These are phyloP conservation scores for Nepenthes alata DNA, from an alignment of 179 eudicot genomes.

Conservation along the genomic window DNA sequence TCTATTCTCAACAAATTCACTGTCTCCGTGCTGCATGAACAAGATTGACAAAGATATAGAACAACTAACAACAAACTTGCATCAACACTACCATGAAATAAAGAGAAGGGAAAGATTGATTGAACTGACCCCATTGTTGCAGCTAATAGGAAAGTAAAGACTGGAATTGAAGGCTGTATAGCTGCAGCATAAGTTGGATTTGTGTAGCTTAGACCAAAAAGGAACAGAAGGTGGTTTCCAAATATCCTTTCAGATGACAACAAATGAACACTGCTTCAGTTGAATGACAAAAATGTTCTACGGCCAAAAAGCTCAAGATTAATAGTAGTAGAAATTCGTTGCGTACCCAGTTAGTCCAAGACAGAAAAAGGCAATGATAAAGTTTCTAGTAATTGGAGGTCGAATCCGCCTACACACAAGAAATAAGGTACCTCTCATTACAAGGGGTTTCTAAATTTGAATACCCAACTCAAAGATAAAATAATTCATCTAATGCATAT, in stretches of 20 bases:
- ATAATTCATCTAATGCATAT: not conserved
- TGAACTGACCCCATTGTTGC: conserved; percentile 79
- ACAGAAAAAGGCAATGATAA: conserved; percentile 55
- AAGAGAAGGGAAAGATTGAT: conserved; percentile 7
- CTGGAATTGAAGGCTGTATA: conserved; percentile 92
- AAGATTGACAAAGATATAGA: conserved; percentile 10
- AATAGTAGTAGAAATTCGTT: conserved; percentile 4
- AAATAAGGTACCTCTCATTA: conserved; percentile 4
- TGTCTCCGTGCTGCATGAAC: conserved; percentile 92
- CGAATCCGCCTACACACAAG: conserved; percentile 50
- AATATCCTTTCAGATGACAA: conserved; percentile 46
- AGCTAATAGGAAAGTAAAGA: conserved; percentile 81
- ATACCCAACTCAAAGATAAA: conserved; percentile 1
- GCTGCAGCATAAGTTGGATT: conserved; percentile 97
- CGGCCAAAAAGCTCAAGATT: not conserved
- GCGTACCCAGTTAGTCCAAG: conserved; percentile 84
- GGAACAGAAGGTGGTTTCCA: conserved; percentile 90
- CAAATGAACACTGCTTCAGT: conserved; percentile 1
- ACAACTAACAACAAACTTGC: not conserved
- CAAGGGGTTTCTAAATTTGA: not conserved
- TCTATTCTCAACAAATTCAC: conserved; percentile 57
- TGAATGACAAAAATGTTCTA: not conserved
- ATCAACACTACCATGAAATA: not conserved
- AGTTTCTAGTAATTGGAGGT: conserved; percentile 56
- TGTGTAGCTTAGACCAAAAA: conserved; percentile 90